Percentiles rank a stretch among this genome's conserved stretches.
Conservation (phyloP, 78 protist species). For the Cavenderia fasciculata region DNA sequence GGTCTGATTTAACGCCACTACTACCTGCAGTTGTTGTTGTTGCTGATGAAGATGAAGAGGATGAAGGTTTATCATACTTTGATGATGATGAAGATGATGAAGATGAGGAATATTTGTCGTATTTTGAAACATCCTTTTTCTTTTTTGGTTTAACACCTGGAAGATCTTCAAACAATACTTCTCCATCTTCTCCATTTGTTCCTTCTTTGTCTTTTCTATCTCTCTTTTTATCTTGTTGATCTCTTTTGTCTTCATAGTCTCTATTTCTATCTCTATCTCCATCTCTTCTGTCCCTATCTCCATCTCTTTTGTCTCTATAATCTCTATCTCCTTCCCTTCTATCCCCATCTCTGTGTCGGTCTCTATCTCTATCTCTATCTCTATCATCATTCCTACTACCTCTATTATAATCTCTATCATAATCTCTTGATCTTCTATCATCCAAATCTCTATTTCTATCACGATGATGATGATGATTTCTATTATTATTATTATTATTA, state of each 20-base stretch:
- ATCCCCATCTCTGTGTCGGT: constrained; percentile 24
- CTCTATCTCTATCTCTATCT: neutral
- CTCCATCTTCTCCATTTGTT: neutral
- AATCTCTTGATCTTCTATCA: neutral
- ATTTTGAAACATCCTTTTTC: constrained; percentile 67
- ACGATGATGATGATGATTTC: neutral
- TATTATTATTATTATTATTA: neutral
- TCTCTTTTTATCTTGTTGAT: neutral
- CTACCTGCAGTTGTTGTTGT: neutral
- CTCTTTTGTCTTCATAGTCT: neutral
- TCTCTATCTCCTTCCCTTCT: constrained; percentile 12
- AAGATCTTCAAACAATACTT: neutral
- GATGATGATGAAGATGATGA: neutral
- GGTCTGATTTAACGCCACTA: neutral
- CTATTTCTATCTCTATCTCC: neutral
- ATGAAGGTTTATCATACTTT: no score
- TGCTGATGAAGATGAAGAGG: no score
- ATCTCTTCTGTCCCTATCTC: neutral
- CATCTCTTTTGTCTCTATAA: constrained; percentile 13
- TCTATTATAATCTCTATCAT: constrained; percentile 16
- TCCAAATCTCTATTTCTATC: neutral
- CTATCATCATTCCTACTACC: neutral
- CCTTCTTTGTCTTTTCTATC: constrained; percentile 42
- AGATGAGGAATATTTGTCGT: constrained; percentile 32
- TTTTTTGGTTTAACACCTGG: constrained; percentile 14